Evolutionary conservation across 2,329 filamentous ascomycete genomes (phyloP), one percentile per base, ranked within the genome.

Genomic region (Neopestalotiopsis rosae): DNA sequence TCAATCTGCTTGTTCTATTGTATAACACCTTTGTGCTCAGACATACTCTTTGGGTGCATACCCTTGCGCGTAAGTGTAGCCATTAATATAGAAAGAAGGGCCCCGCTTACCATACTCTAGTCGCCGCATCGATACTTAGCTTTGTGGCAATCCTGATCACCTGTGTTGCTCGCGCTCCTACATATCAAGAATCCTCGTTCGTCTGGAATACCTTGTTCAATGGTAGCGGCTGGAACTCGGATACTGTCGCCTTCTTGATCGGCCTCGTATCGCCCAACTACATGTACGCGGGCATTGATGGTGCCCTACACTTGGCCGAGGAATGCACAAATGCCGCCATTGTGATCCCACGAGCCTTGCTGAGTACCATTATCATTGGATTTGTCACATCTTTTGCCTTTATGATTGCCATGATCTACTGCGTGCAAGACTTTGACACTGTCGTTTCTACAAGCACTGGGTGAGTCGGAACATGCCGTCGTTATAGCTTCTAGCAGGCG

Each of bases 351-450:
- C 24, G 57, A 13, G 57, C 57, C 2, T 13, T 61, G 9, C 13
- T 61, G 20, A 61, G 57, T 24, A 61, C 57, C 9, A 28, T 61
- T 2, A 61, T 0, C 57, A 61, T 61, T 28, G 57, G 57, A 1
- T 61, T 61, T 34, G 32, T 61, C 32, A 61, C 57, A 3, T 61
- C 57, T 6, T 61, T 61, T 28, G 32, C 32, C 9, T 61, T 61
- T 9, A 61, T 61, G 57, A 61, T 61, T 13, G 57, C 57, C 57
- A 61, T 61, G 57, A 17, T 61, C 13, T 61, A 61, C 32, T 61
- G 28, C 57, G 57, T 34, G 24, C 57, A 61, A 32, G 57, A 61
- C 7, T 61, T 61, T 61, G 57, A 61, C 10, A 34, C 20, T 5
- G 57, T 61, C 24, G 24, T 61, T 17, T 61, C 57, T 9, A 61